Evolutionary conservation across 2,329 filamentous ascomycete genomes (phyloP).

Genomic region (Aspergillus sojae): DNA sequence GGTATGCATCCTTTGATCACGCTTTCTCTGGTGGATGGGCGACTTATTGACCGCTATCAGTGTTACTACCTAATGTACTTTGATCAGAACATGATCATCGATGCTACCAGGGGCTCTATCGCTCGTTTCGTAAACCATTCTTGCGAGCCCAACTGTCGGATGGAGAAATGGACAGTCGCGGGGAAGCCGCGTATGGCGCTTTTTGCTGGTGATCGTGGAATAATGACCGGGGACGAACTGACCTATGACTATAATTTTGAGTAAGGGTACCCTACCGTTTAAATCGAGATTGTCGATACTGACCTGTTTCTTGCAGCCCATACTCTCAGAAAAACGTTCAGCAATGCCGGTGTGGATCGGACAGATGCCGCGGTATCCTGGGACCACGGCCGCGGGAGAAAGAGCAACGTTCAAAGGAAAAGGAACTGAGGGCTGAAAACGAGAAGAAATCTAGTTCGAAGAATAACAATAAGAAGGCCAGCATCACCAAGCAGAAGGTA

Average conservation of each 20-base stretch:
- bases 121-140: conserved; percentile 98
- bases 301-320: conserved; percentile 39
- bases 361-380: conserved; percentile 63
- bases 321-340: conserved; percentile 66
- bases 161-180: conserved; percentile 97
- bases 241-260: conserved; percentile 89
- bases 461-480: conserved; percentile 18
- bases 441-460: conserved; percentile 29
- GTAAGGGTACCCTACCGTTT: conserved; percentile 41
- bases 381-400: conserved; percentile 58
- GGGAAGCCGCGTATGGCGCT: conserved; percentile 95
- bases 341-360: conserved; percentile 63
- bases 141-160: conserved; percentile 92
- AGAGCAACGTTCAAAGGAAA: conserved; percentile 35
- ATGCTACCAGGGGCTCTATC: conserved; percentile 93
- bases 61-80: conserved; percentile 99
- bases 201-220: conserved; percentile 85
- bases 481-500: conserved; percentile 36
- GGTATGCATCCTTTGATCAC: conserved; percentile 53
- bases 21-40: not conserved
- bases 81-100: conserved; percentile 97
- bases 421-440: conserved; percentile 27
- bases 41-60: conserved; percentile 48
- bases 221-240: conserved; percentile 92
- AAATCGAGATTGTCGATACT: not conserved